Percentiles rank a stretch among this genome's conserved stretches.
These are phyloP conservation scores for Aspergillus awamori DNA, from an alignment of 2,329 filamentous ascomycete species.

Conservation along the genomic window DNA sequence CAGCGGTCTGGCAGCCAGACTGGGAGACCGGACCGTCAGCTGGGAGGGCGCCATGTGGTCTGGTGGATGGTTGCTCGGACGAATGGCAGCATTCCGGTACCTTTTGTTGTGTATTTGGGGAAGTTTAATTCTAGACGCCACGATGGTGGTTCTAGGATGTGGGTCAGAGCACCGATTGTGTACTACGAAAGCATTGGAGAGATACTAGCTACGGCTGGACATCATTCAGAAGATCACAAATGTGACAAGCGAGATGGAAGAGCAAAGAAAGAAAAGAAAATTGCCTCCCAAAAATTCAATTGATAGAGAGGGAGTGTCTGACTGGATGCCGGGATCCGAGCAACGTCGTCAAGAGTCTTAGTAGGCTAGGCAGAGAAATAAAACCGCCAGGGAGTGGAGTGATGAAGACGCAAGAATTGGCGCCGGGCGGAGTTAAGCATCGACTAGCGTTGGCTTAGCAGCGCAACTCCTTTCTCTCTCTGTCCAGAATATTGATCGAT, in stretches of 20 bases:
- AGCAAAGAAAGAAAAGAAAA: not conserved
- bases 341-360: not conserved
- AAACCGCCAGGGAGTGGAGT: not conserved
- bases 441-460: conserved; percentile 2
- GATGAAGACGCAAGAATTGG: not conserved
- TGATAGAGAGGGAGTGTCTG: not conserved
- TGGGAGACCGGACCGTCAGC: not conserved
- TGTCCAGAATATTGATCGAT: not conserved
- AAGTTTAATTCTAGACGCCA: not conserved
- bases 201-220: not conserved
- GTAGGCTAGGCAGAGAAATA: not conserved
- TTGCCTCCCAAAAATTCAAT: too few relatives aligned
- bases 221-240: too few relatives aligned
- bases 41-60: conserved; percentile 2
- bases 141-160: not conserved
- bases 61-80: conserved; percentile 7
- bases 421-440: conserved; percentile 4
- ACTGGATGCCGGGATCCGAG: not conserved
- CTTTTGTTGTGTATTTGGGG: not conserved
- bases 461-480: conserved; percentile 6
- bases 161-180: not conserved
- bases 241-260: not conserved
- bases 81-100: conserved; percentile 9
- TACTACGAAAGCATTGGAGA: too few relatives aligned
- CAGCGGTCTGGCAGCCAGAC: not conserved